Base-by-base conservation (phyloP, 139 green algal species). In the Chlorella sp. region DNA sequence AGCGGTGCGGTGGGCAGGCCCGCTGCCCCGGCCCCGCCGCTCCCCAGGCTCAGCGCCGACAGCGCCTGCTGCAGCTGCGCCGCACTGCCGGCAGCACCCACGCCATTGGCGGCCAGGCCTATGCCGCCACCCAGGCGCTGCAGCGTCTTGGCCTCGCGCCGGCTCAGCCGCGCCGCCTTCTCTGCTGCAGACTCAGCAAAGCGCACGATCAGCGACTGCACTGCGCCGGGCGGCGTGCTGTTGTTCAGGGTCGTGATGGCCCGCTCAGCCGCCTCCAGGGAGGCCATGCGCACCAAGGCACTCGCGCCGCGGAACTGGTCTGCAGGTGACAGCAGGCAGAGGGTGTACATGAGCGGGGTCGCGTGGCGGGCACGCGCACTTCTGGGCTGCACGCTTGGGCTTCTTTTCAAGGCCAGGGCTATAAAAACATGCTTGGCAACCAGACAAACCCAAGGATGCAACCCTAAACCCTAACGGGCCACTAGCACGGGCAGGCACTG, bases 181-280 rank as follows among this genome's bases (percentile, higher is more conserved):
- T 90, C 87, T 13, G 68, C 62, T n/a, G 83, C 67, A 0, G 87
- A 90, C 87, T 90, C 87, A 4, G 87, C 87, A 83, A 79, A 87
- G 30, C 87, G 69, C 36, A 90, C 87, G 15, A 90, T 82, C 56
- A 90, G 60, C 25, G 83, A 81, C 38, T 88, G 83, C 39, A 87
- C 55, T 5, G 47, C 68, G 28, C 78, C 78, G 16, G 68, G 38
- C 7, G 78, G 60, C 32, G 71, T 90, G 56, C 57, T 86, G 56
- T 84, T 87, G 82, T 88, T 90, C 3, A 90, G 78, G 0, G 56
- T 63, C 1, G 57, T n/a, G 25, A 88, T 88, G 20, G 87, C 87
- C 20, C 78, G 76, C 23, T 85, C 75, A 0, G 78, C 62, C 0
- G 76, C 75, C 32, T 86, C 76, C n/a, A 86, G 56, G 7, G 78